A percentile compares a stretch with the other conserved stretches of the same genome.
phyloP scores from a whole-genome alignment of 441 rosid genomes.

The Adansonia gregorii region DNA sequence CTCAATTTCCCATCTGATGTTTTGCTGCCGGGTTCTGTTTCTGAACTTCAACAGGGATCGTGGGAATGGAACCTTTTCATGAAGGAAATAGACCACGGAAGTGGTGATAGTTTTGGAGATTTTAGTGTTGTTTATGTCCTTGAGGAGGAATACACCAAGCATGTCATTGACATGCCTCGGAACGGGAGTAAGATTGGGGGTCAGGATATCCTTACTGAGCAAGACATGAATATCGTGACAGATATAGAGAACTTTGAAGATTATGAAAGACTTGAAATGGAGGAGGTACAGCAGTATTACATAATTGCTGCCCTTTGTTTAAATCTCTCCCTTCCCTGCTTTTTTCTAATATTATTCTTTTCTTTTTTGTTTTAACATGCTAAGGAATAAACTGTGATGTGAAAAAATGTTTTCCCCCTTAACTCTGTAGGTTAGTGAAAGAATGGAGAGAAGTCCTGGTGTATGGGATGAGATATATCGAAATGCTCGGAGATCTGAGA shows the following conservation, averaged over 20 bases:
- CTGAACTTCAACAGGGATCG: conserved; percentile 58
- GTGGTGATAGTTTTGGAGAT: conserved; percentile 40
- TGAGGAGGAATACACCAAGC: conserved; percentile 64
- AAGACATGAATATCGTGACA: conserved; percentile 68
- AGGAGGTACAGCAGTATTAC: conserved; percentile 70
- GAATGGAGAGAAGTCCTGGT: conserved; percentile 73
- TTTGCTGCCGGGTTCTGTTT: conserved; percentile 65
- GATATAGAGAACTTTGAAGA: conserved; percentile 74
- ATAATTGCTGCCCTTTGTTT: conserved; percentile 15
- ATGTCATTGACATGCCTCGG: conserved; percentile 42
- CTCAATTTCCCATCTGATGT: conserved; percentile 80
- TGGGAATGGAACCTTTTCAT: conserved; percentile 87
- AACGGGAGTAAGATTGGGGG: conserved; percentile 46
- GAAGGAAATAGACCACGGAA: conserved; percentile 49
- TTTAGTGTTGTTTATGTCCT: conserved; percentile 58
- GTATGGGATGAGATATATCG: conserved; percentile 92
- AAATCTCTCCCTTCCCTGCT: conserved; percentile 9
- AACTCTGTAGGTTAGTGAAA: conserved; percentile 79
- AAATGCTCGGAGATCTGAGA: conserved; percentile 86
- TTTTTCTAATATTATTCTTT: conserved; percentile 11
- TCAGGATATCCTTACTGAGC: conserved; percentile 60
- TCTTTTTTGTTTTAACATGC: conserved; percentile 11
- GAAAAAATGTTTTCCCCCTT: conserved; percentile 10
- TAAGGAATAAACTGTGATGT: conserved; percentile 23
- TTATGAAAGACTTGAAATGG: conserved; percentile 74